Base-by-base conservation (phyloP, 1,284 basidiomycete species). In the Sanghuangporus weigelae region DNA sequence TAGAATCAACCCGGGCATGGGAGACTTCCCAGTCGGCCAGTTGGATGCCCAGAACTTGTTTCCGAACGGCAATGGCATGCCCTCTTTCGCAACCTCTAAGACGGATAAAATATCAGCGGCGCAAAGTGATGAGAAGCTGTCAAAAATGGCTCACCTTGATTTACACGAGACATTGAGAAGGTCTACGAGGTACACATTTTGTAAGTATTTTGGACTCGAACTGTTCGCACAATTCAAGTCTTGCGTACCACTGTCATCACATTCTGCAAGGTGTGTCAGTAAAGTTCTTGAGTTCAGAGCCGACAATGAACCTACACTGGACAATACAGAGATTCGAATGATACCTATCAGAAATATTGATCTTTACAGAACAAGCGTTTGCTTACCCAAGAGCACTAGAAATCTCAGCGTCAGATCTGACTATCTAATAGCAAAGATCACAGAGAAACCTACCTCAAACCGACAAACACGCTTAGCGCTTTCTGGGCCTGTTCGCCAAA, bases 61-160 rank as follows among this genome's bases (percentile, higher is more conserved):
- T 40, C 72, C 71, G 70, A 79, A 79, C 1, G 80, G 80, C 1
- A 81, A 71, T 7, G 77, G 77, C 19, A 84, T 71, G 7, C 80
- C 82, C 67, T 84, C 83, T 66, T 84, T 84, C 1, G 83, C 82
- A 1, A 83, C 75, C 60, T 82, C 82, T 74, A 58, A 38, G 12
- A 39, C 31, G 11, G 49, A 40, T 21, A 16, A 11, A 23, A 16
- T 40, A n/a, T 7, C 7, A 46, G 39, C 23, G 6, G 4, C 6
- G 44, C 8, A n/a, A 26, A 7, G 7, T 16, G 40, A 8, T 16
- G 56, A 40, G 7, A 36, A 23, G 14, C 16, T 35, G 26, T 31
- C 16, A 21, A 49, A 8, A 48, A 36, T 7, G 51, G 0, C 60
- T 11, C 3, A 75, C 78, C 78, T 73, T 82, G 82, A 54, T 81